Conservation (phyloP, 2,329 filamentous ascomycete species). For the Colletotrichum sp. region DNA sequence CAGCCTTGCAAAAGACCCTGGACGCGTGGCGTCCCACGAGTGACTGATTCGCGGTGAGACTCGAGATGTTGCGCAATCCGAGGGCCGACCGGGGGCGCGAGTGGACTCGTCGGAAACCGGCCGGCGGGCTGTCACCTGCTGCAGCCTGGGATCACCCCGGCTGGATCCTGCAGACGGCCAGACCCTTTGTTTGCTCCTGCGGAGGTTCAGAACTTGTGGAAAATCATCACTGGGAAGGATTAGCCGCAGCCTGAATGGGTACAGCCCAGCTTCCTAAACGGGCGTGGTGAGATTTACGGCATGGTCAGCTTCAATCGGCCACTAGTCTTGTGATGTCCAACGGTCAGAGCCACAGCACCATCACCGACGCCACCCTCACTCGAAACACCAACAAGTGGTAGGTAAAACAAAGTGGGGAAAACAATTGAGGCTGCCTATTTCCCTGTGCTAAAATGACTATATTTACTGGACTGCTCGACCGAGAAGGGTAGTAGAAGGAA, state of each 20-base stretch:
- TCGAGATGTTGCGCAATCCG: constrained; percentile 6
- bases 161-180: neutral
- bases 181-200: neutral
- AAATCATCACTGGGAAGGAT: neutral
- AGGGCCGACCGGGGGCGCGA: neutral
- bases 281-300: neutral
- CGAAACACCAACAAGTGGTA: neutral
- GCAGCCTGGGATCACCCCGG: neutral
- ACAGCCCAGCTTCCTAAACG: neutral
- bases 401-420: neutral
- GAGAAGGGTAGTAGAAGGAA: neutral
- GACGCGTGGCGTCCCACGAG: neutral
- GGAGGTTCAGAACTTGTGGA: neutral
- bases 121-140: neutral
- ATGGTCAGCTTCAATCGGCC: neutral
- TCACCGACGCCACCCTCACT: neutral
- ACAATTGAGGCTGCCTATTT: neutral
- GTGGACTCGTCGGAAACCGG: neutral
- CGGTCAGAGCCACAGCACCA: neutral
- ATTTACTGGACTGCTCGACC: neutral
- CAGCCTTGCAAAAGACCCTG: neutral
- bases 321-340: neutral
- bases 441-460: too few species aligned
- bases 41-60: constrained; percentile 17
- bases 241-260: neutral